Evolutionary conservation across 345 rosid genomes (phyloP).

Genomic region (Corchorus olitorius): DNA sequence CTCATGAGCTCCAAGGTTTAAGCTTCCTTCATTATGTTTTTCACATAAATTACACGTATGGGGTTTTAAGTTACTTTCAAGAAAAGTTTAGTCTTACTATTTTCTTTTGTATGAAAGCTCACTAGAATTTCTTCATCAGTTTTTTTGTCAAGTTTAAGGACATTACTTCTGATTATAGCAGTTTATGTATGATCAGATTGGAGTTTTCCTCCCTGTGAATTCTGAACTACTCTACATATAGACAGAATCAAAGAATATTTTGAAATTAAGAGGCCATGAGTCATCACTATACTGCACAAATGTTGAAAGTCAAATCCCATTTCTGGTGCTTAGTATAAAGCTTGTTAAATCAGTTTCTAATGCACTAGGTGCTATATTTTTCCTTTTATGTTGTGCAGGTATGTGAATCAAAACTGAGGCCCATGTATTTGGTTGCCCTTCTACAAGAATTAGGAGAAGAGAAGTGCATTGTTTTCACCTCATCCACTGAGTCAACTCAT

Average conservation of each 20-base stretch:
- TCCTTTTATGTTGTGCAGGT: slow-evolving; percentile 43
- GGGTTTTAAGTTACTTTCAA: neutral
- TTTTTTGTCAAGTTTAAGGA: neutral
- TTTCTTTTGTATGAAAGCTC: neutral
- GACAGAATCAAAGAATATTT: neutral
- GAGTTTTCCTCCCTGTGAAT: neutral
- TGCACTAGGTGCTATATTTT: slow-evolving; percentile 2
- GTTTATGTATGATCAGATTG: neutral
- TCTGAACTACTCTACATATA: neutral
- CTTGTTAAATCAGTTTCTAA: neutral
- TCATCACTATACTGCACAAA: neutral
- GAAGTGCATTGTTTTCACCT: slow-evolving; percentile 84
- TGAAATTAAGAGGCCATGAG: slow-evolving; percentile 12
- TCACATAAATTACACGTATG: neutral
- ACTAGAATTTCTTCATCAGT: neutral
- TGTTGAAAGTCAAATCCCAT: neutral
- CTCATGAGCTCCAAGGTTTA: neutral
- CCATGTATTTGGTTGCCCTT: slow-evolving; percentile 74
- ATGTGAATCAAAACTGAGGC: slow-evolving; percentile 77
- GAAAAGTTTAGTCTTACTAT: neutral
- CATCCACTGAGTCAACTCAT: slow-evolving; percentile 87
- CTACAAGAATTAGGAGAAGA: slow-evolving; percentile 71
- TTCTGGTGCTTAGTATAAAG: neutral
- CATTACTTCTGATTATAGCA: neutral
- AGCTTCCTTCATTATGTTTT: neutral